Conservation (phyloP, 1,139 yeast genomes). For the Lodderomyces beijingensis region DNA sequence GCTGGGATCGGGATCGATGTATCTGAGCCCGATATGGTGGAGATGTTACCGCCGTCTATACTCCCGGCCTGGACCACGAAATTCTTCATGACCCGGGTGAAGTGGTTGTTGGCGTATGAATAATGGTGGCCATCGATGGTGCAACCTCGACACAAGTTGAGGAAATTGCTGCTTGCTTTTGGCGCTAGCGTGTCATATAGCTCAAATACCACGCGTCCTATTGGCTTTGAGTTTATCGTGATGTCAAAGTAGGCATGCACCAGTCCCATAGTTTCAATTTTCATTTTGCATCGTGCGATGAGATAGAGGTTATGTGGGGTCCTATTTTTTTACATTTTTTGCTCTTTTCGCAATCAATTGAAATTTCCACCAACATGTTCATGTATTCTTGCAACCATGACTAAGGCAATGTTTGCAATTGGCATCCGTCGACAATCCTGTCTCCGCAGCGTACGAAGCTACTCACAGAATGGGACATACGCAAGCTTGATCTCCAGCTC, state of each 20-base stretch:
- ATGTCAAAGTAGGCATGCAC: slow-evolving; percentile 56
- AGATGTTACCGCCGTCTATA: slow-evolving; percentile 40
- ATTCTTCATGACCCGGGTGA: slow-evolving; percentile 71
- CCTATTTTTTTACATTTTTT: too few relatives aligned
- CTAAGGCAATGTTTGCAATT: too few relatives aligned
- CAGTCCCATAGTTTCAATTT: slow-evolving; percentile 27
- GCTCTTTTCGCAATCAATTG: too few relatives aligned
- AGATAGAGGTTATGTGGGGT: too few relatives aligned
- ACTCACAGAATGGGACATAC: slow-evolving; percentile 4
- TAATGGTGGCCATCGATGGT: slow-evolving; percentile 20
- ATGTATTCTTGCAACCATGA: too few relatives aligned
- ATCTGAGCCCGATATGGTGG: slow-evolving; percentile 29
- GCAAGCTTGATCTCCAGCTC: slow-evolving; percentile 27
- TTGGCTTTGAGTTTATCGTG: slow-evolving; percentile 35
- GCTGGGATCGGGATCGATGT: slow-evolving; percentile 43
- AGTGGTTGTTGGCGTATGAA: slow-evolving; percentile 41
- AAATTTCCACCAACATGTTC: too few relatives aligned
- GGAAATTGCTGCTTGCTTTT: slow-evolving; percentile 50
- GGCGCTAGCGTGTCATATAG: slow-evolving; percentile 56
- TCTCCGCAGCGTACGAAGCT: too few relatives aligned
- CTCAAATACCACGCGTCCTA: slow-evolving; percentile 67
- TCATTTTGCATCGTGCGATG: too few relatives aligned
- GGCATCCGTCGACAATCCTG: too few relatives aligned
- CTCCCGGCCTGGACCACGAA: slow-evolving; percentile 84
- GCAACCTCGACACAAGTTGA: slow-evolving; percentile 36